A percentile compares a stretch with the other conserved stretches of the same genome.
Evolutionary conservation across 2,329 filamentous ascomycete genomes (phyloP).

Genomic region (Helminthosporium solani): DNA sequence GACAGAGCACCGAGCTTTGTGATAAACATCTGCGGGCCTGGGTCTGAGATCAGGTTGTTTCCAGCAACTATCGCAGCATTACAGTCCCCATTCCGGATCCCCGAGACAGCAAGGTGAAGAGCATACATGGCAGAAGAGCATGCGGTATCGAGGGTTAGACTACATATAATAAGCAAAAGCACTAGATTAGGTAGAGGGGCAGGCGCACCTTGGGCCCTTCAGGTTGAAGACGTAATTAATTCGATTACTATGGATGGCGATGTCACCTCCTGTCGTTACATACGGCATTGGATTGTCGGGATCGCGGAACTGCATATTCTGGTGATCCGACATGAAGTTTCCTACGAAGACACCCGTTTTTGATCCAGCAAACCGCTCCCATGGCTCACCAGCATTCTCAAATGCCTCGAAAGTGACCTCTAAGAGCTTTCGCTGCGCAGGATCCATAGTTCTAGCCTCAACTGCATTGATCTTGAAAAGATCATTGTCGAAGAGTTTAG

Average conservation of each 20-base stretch:
- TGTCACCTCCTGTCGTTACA: slow-evolving; percentile 11
- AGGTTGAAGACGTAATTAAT: slow-evolving; percentile 33
- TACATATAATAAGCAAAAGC: slow-evolving; percentile 4
- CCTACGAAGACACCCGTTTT: slow-evolving; percentile 26
- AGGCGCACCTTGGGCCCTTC: slow-evolving; percentile 20
- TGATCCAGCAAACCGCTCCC: slow-evolving; percentile 24
- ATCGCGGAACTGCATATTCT: slow-evolving; percentile 17
- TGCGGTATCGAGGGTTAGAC: slow-evolving; percentile 26
- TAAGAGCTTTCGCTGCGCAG: slow-evolving; percentile 31
- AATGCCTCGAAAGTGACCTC: slow-evolving; percentile 42
- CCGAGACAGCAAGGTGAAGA: slow-evolving; percentile 22
- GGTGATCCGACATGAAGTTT: slow-evolving; percentile 18
- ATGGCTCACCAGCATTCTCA: slow-evolving; percentile 37
- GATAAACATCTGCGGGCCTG: slow-evolving; percentile 9
- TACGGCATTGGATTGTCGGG: slow-evolving; percentile 14
- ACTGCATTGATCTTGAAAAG: slow-evolving; percentile 28
- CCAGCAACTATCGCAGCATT: slow-evolving; percentile 23
- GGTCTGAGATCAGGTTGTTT: slow-evolving; percentile 17
- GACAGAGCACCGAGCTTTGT: slow-evolving; percentile 23
- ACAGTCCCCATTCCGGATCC: slow-evolving; percentile 20
- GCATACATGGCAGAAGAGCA: slow-evolving; percentile 29
- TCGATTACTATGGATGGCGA: slow-evolving; percentile 26
- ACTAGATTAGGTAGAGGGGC: not conserved
- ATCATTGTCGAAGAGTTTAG: slow-evolving; percentile 36
- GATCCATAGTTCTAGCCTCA: slow-evolving; percentile 27